phyloP scores from a whole-genome alignment of 306 rosid genomes.

The Rubus parviflorus region DNA sequence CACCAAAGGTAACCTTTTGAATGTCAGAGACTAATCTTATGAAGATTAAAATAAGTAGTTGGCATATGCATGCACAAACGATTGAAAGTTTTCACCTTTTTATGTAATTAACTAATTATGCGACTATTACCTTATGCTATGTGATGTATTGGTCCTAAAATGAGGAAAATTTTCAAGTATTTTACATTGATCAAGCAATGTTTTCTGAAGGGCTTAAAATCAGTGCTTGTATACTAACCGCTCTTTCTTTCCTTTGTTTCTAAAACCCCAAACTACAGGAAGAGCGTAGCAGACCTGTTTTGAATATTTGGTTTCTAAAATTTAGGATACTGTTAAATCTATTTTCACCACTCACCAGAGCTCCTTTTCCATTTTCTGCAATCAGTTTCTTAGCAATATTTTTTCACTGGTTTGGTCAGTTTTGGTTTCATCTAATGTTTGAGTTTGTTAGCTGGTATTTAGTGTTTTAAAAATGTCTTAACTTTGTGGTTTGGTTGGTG shows the following conservation, averaged over 20 bases:
- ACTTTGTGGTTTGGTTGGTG: slow-evolving; percentile 24
- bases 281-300: not conserved
- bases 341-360: not conserved
- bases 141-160: not conserved
- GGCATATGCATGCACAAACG: not conserved
- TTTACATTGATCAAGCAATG: not conserved
- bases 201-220: not conserved
- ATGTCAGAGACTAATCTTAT: not conserved
- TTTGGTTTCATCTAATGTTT: not conserved
- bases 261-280: not conserved
- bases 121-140: not conserved
- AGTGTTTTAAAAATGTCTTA: not conserved
- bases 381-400: not conserved
- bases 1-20: slow-evolving; percentile 61
- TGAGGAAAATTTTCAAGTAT: not conserved
- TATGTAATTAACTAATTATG: not conserved
- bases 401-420: slow-evolving; percentile 2
- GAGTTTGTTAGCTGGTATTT: not conserved
- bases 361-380: not conserved
- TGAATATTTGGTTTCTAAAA: not conserved
- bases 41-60: not conserved
- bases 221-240: not conserved
- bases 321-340: not conserved
- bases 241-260: not conserved
- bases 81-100: not conserved